Evolutionary conservation across 1,139 yeast genomes (phyloP), one percentile per base, ranked within the genome.

Genomic region (Geotrichum citri-aurantii): DNA sequence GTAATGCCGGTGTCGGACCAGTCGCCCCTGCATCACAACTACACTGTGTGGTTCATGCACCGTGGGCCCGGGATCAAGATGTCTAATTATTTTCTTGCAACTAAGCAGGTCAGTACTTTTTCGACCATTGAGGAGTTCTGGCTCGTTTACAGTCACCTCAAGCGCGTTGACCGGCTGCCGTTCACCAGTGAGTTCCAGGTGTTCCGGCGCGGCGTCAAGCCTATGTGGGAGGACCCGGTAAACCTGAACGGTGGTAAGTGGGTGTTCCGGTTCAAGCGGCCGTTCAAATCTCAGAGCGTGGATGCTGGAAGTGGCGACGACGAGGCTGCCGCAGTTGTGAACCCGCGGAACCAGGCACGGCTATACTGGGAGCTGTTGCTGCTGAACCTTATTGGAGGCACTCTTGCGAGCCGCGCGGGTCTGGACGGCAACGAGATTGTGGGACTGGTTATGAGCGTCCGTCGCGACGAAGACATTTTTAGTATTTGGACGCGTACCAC

Each of bases 141-240:
- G 88, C 71, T 76, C 59, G 71, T 81, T 57, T 71, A 83, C 61
- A 67, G 79, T 17, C 75, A 77, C 40, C 71, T 85, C 62, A 78
- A 79, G 61, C 76, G 77, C 49, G 75, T 83, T 1, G 75, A 74
- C 64, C 79, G 78, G 56, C 74, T 83, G 60, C 77, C 80, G 19
- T 74, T 76, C 60, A 85, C 86, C 29, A 77, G 85, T 48, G 88
- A 84, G 68, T 77, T 81, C 63, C 82, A 83, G 62, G 70, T 85
- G 17, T 85, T 85, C 72, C 82, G 83, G 65, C 76, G 81, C 52
- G 88, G 88, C 1, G 80, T 85, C 50, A 81, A 81, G 66, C 90
- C 90, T 21, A 82, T 83, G 59, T 84, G 89, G 88, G 89, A 85
- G 68, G 89, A 85, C 67, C 86, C 88, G 1, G 75, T 78, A 59